Conservation (phyloP, 1,139 yeast species). For the Pichia sp. region DNA sequence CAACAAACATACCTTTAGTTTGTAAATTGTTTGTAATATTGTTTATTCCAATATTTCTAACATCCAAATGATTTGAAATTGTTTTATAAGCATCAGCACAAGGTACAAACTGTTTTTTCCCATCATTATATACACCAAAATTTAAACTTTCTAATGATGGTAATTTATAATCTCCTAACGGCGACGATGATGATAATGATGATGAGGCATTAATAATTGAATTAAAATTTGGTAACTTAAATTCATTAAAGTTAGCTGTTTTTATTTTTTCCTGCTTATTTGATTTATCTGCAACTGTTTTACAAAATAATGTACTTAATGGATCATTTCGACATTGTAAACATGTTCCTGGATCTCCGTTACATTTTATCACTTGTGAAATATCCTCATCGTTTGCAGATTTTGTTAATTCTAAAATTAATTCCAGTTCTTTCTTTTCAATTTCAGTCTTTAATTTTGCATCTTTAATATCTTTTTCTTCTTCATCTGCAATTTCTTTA, state of each 20-base stretch:
- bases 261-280: background rate
- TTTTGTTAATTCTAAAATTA: conserved; percentile 18
- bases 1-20: conserved; percentile 83
- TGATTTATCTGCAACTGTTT: conserved; percentile 54
- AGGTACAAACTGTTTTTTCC: conserved; percentile 50
- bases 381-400: conserved; percentile 13
- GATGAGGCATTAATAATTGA: background rate
- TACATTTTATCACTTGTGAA: conserved; percentile 45
- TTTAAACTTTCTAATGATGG: conserved; percentile 26
- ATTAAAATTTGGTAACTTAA: conserved; percentile 13
- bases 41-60: conserved; percentile 65
- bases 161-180: conserved; percentile 9
- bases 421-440: conserved; percentile 22
- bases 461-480: background rate
- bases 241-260: background rate
- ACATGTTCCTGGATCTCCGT: conserved; percentile 87
- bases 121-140: conserved; percentile 10
- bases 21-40: conserved; percentile 68
- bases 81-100: conserved; percentile 87
- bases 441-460: conserved; percentile 16
- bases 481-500: conserved; percentile 60
- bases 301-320: conserved; percentile 81
- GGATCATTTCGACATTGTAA: conserved; percentile 80
- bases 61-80: conserved; percentile 70
- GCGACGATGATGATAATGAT: too few relatives aligned